Percentiles rank a stretch among this genome's conserved stretches.
Conservation (phyloP, 805 yeast genomes). For the Kregervanrija fluxuum region DNA sequence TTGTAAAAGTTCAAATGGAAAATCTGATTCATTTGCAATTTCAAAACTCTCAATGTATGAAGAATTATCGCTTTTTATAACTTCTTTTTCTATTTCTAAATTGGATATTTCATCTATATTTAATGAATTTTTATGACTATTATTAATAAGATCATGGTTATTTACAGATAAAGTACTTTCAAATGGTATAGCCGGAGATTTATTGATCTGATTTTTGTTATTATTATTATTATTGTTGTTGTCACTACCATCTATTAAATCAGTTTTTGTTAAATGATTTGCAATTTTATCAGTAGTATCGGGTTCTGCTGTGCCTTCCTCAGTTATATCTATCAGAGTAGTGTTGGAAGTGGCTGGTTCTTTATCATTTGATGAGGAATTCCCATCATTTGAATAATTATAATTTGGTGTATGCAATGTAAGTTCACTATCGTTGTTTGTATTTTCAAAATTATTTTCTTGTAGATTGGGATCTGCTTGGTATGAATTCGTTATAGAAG, state of each 20-base stretch:
- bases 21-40: slow-evolving; percentile 14
- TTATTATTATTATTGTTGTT: neutral
- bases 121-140: neutral
- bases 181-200: neutral
- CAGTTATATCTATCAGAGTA: neutral
- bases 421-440: neutral
- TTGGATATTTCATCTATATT: neutral
- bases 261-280: neutral
- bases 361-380: neutral
- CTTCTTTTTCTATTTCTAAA: neutral
- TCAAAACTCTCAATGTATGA: slow-evolving; percentile 13
- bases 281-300: too few relatives aligned
- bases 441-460: neutral
- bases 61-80: slow-evolving; percentile 3
- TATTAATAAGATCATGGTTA: neutral
- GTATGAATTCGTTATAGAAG: slow-evolving; percentile 21
- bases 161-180: neutral
- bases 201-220: neutral
- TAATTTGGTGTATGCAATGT: neutral
- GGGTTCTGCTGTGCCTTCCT: too few relatives aligned
- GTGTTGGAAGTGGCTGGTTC: neutral
- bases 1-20: slow-evolving; percentile 21
- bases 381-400: neutral
- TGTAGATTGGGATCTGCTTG: slow-evolving; percentile 3
- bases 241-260: neutral